phyloP scores from a whole-genome alignment of 2,329 filamentous ascomycete species.

The Ophiognomonia clavigignenti-juglandacearum region DNA sequence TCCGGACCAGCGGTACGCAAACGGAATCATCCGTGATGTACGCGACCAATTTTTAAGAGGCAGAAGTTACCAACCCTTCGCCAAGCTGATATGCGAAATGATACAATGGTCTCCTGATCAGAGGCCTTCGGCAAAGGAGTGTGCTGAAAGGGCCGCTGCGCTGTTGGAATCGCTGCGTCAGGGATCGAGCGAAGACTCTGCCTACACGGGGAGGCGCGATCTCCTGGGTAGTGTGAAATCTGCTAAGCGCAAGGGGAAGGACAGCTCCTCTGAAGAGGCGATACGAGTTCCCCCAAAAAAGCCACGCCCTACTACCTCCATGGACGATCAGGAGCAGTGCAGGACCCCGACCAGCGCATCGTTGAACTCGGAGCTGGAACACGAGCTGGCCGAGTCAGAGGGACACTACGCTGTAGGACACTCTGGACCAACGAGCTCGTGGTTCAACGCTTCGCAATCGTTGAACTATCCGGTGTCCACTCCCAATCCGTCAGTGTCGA shows the following conservation, averaged over 20 bases:
- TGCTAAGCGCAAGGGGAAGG: not conserved
- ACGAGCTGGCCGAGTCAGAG: not conserved
- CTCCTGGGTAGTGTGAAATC: too few species aligned
- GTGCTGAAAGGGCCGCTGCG: not conserved
- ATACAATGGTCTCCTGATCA: not conserved
- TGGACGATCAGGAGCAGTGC: not conserved
- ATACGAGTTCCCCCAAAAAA: not conserved
- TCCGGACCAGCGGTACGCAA: not conserved
- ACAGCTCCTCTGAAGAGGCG: not conserved
- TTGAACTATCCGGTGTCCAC: too few species aligned
- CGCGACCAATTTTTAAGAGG: not conserved
- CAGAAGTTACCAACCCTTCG: not conserved
- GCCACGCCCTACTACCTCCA: not conserved
- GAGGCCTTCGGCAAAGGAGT: not conserved
- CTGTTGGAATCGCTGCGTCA: not conserved
- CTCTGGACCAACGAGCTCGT: too few species aligned
- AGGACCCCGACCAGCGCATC: not conserved
- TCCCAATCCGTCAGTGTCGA: too few species aligned
- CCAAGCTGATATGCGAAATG: not conserved
- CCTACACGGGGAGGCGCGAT: not conserved
- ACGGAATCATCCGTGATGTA: not conserved
- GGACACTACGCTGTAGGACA: too few species aligned
- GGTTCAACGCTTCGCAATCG: too few species aligned
- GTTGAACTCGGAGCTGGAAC: not conserved
- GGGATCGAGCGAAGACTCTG: not conserved